Base-by-base conservation (phyloP, 257 asterid species). In the Mitragyna speciosa region DNA sequence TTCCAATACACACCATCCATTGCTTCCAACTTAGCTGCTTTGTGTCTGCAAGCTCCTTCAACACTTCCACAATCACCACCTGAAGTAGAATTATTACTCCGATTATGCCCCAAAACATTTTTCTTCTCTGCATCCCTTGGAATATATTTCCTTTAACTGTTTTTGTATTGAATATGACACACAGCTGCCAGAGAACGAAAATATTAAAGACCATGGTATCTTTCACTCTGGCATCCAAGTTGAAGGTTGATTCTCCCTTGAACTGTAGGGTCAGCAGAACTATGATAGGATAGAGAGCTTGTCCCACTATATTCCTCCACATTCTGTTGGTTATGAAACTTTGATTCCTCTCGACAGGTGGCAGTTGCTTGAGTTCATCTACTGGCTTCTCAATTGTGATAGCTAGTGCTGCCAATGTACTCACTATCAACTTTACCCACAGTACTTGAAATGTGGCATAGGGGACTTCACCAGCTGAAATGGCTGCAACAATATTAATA, bases 351-450 rank as follows among this genome's bases (percentile, higher is more conserved):
- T 87, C 87, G 7, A 88, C 90, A 0, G 90, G 92, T 2, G 87
- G 90, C 0, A 85, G 79, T 8, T 78, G 80, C 87, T 86, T 84
- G 47, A 92, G 89, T 69, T 87, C 90, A 0, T 81, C 65, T 11
- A 80, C 78, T 0, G 94, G 96, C 68, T 82, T 70, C 28, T 94
- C 95, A 0, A 89, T 87, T 17, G 94, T 90, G 61, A 94, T 70
- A 31, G 94, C 98, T 36, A 92, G 76, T 1, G 95, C 93, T 28
- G 93, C 97, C 41, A 94, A 45, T 9, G 92, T 86, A 75, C 90
- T 96, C 85, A 94, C 89, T 33, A 94, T 91, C 59, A 94, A 86
- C 80, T 92, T 94, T 45, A 86, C 95, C 97, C 97, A 94, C 39
- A 94, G 88, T 24, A 94, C 70, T 79, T 93, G 99, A 51, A 93